phyloP scores from a whole-genome alignment of 202 grass and related monocot species.

The Carex sylvatica region DNA sequence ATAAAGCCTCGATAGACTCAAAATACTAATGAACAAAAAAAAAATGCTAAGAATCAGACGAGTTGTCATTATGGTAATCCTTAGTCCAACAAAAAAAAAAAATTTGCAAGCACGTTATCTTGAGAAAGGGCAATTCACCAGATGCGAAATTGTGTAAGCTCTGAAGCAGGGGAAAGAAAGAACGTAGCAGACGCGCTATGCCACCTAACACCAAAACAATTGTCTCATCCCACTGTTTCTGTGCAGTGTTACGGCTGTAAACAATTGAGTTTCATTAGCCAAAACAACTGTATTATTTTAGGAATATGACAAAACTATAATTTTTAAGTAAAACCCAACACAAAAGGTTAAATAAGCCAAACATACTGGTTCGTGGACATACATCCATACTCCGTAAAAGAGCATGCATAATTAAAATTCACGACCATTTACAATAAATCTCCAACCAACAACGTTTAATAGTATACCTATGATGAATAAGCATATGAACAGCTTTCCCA shows the following conservation, averaged over 20 bases:
- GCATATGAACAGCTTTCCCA: constrained; percentile 99
- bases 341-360: constrained; percentile 15
- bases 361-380: background rate
- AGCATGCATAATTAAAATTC: background rate
- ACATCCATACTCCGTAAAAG: background rate
- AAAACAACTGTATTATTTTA: constrained; percentile 11
- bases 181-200: constrained; percentile 74
- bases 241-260: constrained; percentile 88
- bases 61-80: background rate
- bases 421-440: background rate
- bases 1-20: background rate
- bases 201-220: constrained; percentile 91
- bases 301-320: background rate
- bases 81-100: constrained; percentile 12
- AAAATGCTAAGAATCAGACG: background rate
- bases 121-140: constrained; percentile 47
- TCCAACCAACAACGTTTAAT: constrained; percentile 24
- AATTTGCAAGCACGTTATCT: constrained; percentile 12
- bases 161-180: constrained; percentile 90
- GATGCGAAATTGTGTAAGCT: constrained; percentile 77
- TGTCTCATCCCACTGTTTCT: constrained; percentile 99
- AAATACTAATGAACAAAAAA: constrained; percentile 10
- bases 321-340: constrained; percentile 8
- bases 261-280: constrained; percentile 25
- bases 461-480: constrained; percentile 92